Base-by-base conservation (phyloP, 2,329 filamentous ascomycete genomes). In the Colletotrichum scovillei region DNA sequence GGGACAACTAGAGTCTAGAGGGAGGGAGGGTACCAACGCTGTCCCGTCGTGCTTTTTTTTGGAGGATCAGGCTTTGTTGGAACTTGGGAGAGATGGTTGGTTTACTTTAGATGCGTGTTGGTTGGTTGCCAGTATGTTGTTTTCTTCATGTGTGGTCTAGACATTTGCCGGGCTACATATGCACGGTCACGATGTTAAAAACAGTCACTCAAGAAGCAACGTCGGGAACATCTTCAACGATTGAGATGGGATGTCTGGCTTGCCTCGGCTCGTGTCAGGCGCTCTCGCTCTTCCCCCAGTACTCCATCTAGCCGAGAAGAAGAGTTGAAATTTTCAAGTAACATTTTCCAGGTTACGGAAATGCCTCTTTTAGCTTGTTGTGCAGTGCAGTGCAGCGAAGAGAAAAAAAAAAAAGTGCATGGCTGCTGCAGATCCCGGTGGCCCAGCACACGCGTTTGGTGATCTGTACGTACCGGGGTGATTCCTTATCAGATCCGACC, bases 401-500 rank as follows among this genome's bases (percentile, higher is more conserved):
- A 63, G 42, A 59, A 2, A n/a, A 11, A 49, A n/a, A 46, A 49
- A 49, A 49, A 49, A 9, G 42, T n/a, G 19, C 42, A 49, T 49
- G 66, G 19, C 38, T 60, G 24, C 12, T 63, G 46, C 46, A 42
- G 63, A 52, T 55, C 46, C 26, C 30, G 53, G 22, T 28, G 46
- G 59, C 42, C 42, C 19, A 49, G 59, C 38, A 42, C 38, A 42
- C 38, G 38, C 38, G 62, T 32, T 35, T 73, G 60, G 60, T 70
- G 67, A 73, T 70, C 66, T 46, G 53, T 49, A 56, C 67, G 70
- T 62, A 46, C 60, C 56, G 49, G 55, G 28, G 55, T 42, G 42
- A 53, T 70, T 70, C 55, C 70, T 73, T 73, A 73, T 73, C 70
- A 73, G 70, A 73, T 73, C 70, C 70, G 70, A 65, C 58, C 60